Evolutionary conservation across 2,329 filamentous ascomycete species (phyloP), one percentile per base, ranked within the genome.

Genomic region (Fusarium newnesense): DNA sequence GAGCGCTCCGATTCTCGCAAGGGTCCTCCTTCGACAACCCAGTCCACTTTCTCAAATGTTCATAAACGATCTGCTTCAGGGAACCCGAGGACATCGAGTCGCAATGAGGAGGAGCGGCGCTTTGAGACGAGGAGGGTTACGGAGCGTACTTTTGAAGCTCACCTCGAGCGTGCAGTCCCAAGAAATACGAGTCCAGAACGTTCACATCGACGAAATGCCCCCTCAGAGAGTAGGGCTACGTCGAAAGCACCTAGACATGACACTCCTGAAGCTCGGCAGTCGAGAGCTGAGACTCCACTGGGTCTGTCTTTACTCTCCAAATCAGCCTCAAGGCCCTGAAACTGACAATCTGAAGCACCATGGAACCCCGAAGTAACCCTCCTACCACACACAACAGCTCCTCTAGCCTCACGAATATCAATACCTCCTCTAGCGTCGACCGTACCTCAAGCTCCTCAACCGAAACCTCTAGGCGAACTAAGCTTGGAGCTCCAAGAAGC

Each of bases 331-430:
- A 28, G 34, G 32, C 34, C 49, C n/a, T 42, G 42, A 50, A 56
- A 67, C 76, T 79, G 72, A 76, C 77, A 65, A 12, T 54, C 26
- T 46, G 67, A 75, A 86, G 85, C 82, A 72, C 83, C 85, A 78
- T 98, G 96, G 96, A 91, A 90, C 63, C 96, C 96, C 1, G 89
- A 94, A 79, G 96, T 91, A 13, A 92, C 89, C 2, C 84, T 98
- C 28, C 85, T 95, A 40, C 86, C 89, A 10, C 90, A 90, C 75
- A 90, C 90, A 1, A 87, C 89, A 32, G 90, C 90, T 19, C 96
- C 96, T 8, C 84, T 97, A 57, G 94, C 95, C 13, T 91, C 83
- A 50, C 84, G 87, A 76, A 83, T 89, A 73, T 88, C 87, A 11
- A 85, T 88, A 66, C 89, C 93, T 26, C 96, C 96, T 5, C 85